A percentile compares a stretch with the other conserved stretches of the same genome.
These are phyloP conservation scores for Serpula lacrymans DNA, from an alignment of 768 basidiomycete genomes.

Conservation along the genomic window DNA sequence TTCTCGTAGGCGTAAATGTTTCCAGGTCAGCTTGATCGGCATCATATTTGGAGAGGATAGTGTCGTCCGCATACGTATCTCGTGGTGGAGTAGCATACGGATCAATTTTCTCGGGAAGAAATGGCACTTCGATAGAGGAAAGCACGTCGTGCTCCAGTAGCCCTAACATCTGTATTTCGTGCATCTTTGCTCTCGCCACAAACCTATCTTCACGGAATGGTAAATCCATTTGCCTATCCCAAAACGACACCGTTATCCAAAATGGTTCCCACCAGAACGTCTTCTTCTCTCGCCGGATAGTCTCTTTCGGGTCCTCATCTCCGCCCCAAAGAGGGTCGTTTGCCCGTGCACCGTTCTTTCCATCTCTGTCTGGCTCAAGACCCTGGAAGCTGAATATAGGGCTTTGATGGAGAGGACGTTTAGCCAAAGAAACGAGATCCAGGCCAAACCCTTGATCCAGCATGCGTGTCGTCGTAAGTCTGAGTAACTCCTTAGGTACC, in stretches of 20 bases:
- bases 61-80: constrained; percentile 32
- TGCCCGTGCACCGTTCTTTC: constrained; percentile 43
- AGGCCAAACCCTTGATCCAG: constrained; percentile 90
- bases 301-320: constrained; percentile 42
- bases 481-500: constrained; percentile 85
- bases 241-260: constrained; percentile 78
- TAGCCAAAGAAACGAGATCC: constrained; percentile 84
- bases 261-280: constrained; percentile 91
- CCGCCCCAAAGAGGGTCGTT: constrained; percentile 77
- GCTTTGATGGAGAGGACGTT: constrained; percentile 89
- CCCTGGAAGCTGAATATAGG: constrained; percentile 90
- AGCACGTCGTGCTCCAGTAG: constrained; percentile 88
- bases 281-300: constrained; percentile 40
- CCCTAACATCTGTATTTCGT: constrained; percentile 94
- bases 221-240: constrained; percentile 85
- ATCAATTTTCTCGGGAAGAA: constrained; percentile 47
- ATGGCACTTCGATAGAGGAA: constrained; percentile 85
- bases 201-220: constrained; percentile 86
- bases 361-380: constrained; percentile 55
- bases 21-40: constrained; percentile 75
- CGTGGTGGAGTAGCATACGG: constrained; percentile 27
- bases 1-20: constrained; percentile 55
- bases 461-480: constrained; percentile 90
- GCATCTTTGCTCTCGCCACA: constrained; percentile 93
- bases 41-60: constrained; percentile 44